phyloP scores from a whole-genome alignment of 2,329 filamentous ascomycete genomes.

The Tolypocladium pustulatum region DNA sequence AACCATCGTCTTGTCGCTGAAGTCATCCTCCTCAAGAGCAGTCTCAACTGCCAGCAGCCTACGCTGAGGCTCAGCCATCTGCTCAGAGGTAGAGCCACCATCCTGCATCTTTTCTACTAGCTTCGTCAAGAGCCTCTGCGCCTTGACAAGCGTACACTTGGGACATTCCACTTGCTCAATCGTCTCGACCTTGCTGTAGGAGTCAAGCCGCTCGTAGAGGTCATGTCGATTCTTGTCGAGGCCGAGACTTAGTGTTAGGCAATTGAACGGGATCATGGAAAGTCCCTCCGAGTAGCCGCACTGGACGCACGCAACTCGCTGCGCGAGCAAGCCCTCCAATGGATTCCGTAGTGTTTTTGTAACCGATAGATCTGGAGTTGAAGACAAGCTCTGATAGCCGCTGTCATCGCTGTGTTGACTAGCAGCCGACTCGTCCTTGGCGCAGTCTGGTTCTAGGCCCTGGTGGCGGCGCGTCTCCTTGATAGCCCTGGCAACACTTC shows the following conservation, averaged over 20 bases:
- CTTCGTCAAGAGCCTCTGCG: slow-evolving; percentile 34
- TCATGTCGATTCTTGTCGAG: slow-evolving; percentile 51
- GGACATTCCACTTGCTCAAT: slow-evolving; percentile 87
- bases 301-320: slow-evolving; percentile 75
- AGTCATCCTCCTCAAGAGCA: slow-evolving; percentile 70
- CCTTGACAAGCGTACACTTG: slow-evolving; percentile 71
- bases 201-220: slow-evolving; percentile 68
- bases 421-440: slow-evolving; percentile 28
- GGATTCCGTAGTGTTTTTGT: slow-evolving; percentile 52
- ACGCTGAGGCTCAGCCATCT: slow-evolving; percentile 36
- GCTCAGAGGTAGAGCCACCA: slow-evolving; percentile 29
- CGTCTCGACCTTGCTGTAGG: slow-evolving; percentile 73
- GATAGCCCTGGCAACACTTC: slow-evolving; percentile 51
- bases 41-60: slow-evolving; percentile 57
- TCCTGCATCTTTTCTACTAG: slow-evolving; percentile 31
- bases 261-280: slow-evolving; percentile 88
- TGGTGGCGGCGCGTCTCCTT: slow-evolving; percentile 14
- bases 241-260: slow-evolving; percentile 75
- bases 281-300: slow-evolving; percentile 85
- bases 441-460: slow-evolving; percentile 28
- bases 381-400: slow-evolving; percentile 39
- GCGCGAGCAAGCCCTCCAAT: slow-evolving; percentile 76
- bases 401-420: slow-evolving; percentile 47
- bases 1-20: slow-evolving; percentile 56
- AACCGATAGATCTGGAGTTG: slow-evolving; percentile 25